Percentiles rank a stretch among this genome's conserved stretches.
Conservation (phyloP, 1,139 yeast species). For the Geotrichum reessii region DNA sequence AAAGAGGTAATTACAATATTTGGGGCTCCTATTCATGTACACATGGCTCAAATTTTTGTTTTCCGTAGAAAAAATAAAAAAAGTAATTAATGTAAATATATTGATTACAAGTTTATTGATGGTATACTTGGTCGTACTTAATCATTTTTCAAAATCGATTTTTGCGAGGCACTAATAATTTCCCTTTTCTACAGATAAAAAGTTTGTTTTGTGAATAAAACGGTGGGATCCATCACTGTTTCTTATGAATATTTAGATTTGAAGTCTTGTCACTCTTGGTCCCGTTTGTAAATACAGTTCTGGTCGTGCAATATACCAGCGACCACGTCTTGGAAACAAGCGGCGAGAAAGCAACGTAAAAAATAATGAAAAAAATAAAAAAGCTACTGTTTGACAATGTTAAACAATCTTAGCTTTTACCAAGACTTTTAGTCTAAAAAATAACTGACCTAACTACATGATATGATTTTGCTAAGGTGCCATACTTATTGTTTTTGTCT, state of each 20-base stretch:
- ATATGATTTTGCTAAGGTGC: background rate
- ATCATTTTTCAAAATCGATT: background rate
- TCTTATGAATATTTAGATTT: background rate
- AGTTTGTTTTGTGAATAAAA: background rate
- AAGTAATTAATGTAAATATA: too few species aligned
- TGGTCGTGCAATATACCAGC: background rate
- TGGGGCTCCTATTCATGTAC: background rate
- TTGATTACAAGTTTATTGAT: background rate
- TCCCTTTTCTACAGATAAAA: background rate
- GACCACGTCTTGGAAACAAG: background rate
- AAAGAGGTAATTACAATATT: background rate
- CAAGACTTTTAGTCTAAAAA: background rate
- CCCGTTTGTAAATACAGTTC: background rate
- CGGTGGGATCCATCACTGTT: background rate
- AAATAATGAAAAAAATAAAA: background rate
- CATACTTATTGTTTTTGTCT: background rate
- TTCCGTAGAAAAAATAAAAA: background rate
- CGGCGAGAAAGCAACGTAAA: background rate
- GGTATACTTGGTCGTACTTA: background rate
- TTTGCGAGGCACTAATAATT: background rate
- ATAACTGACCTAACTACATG: background rate
- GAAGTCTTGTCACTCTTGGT: background rate
- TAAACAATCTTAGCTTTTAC: background rate
- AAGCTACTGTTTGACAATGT: background rate
- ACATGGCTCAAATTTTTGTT: background rate